These are phyloP conservation scores for Candida qinlingensis DNA, from an alignment of 805 yeast species.

Conservation along the genomic window DNA sequence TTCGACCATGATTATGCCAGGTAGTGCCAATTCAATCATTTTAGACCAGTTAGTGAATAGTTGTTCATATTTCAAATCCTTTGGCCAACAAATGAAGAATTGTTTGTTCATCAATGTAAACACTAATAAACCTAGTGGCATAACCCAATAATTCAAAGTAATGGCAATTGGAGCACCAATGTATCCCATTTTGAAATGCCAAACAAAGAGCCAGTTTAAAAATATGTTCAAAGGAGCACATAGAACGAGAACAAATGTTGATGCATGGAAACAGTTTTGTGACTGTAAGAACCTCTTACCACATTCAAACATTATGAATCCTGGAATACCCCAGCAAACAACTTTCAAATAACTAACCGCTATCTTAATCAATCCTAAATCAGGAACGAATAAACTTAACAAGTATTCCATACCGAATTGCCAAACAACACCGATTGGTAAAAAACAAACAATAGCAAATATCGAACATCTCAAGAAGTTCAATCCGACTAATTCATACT, in stretches of 20 bases:
- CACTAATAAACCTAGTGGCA: slow-evolving; percentile 44
- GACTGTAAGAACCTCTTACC: slow-evolving; percentile 81
- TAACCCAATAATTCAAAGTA: slow-evolving; percentile 58
- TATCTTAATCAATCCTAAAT: slow-evolving; percentile 16
- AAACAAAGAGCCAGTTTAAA: slow-evolving; percentile 59
- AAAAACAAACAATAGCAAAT: slow-evolving; percentile 23
- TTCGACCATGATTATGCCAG: slow-evolving; percentile 76
- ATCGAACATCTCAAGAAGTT: slow-evolving; percentile 66
- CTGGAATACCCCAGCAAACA: slow-evolving; percentile 69
- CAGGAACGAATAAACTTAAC: slow-evolving; percentile 19
- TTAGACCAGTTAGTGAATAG: slow-evolving; percentile 46
- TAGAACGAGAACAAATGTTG: slow-evolving; percentile 59
- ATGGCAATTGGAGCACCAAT: slow-evolving; percentile 75
- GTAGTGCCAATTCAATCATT: slow-evolving; percentile 55
- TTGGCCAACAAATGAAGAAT: slow-evolving; percentile 28
- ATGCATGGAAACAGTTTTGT: slow-evolving; percentile 82
- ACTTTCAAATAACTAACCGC: slow-evolving; percentile 60
- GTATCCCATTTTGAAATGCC: slow-evolving; percentile 66
- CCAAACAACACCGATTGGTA: slow-evolving; percentile 23
- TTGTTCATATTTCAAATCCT: slow-evolving; percentile 5
- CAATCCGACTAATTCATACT: slow-evolving; percentile 62
- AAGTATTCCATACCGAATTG: slow-evolving; percentile 13
- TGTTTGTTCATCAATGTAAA: slow-evolving; percentile 47
- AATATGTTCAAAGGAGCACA: slow-evolving; percentile 62
- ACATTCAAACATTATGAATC: slow-evolving; percentile 70